These are phyloP conservation scores for Nicotiana tabacum DNA, from an alignment of 257 asterid genomes.

Conservation along the genomic window DNA sequence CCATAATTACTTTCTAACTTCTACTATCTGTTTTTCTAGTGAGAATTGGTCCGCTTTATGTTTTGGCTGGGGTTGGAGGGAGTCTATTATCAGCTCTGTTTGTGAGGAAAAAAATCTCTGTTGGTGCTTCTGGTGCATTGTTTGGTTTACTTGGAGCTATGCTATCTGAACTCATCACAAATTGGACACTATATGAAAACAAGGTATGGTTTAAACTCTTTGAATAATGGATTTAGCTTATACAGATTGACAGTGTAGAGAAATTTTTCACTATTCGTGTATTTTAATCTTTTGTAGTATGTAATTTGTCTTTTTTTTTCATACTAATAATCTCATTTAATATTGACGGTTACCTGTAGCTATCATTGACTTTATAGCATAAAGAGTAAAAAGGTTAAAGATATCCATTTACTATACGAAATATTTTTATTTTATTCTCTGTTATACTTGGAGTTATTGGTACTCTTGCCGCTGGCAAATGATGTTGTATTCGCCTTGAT, in stretches of 20 bases:
- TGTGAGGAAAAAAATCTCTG: constrained; percentile 54
- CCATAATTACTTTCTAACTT: neutral
- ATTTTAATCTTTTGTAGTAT: neutral
- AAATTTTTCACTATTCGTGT: neutral
- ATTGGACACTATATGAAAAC: constrained; percentile 83
- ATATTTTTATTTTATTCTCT: neutral
- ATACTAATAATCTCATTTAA: neutral
- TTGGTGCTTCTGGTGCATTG: constrained; percentile 93
- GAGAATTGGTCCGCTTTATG: constrained; percentile 54
- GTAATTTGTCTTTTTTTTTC: neutral
- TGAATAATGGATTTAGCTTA: neutral
- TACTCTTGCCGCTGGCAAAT: neutral
- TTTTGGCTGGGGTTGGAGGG: constrained; percentile 73
- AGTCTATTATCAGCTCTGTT: constrained; percentile 65
- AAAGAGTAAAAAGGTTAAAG: neutral
- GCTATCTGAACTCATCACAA: constrained; percentile 78
- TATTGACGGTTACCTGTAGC: neutral
- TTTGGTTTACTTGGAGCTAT: constrained; percentile 86
- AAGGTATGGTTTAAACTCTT: constrained; percentile 37
- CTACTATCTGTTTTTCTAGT: constrained; percentile 26
- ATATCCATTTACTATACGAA: neutral
- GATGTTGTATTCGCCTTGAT: neutral
- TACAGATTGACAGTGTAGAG: neutral
- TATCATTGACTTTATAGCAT: neutral
- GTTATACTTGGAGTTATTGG: too few species aligned